These are phyloP conservation scores for Hemerocallis citrina DNA, from an alignment of 106 monocot genomes.

Conservation along the genomic window DNA sequence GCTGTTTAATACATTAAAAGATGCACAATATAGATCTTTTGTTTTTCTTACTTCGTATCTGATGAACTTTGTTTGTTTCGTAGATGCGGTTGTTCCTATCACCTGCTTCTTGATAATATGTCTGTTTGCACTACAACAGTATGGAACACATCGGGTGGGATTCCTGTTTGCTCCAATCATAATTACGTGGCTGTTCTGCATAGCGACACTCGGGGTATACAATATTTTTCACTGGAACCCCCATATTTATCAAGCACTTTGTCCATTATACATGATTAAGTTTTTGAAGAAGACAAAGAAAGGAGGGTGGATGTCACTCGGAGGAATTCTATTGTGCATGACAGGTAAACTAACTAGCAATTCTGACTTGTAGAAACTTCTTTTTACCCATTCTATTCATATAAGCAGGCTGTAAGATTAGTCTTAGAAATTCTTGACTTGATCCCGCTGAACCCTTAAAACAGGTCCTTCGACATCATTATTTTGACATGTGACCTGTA, in stretches of 20 bases:
- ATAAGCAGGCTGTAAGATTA: no score
- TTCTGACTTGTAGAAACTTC: no score
- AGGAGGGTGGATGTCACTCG: conserved; percentile 59
- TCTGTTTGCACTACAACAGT: conserved; percentile 54
- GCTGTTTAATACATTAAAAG: no score
- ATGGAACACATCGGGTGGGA: conserved; percentile 52
- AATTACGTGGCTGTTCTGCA: conserved; percentile 43
- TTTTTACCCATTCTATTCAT: no score
- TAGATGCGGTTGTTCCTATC: conserved; percentile 53
- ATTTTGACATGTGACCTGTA: no score
- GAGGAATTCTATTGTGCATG: conserved; percentile 56
- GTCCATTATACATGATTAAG: conserved; percentile 52
- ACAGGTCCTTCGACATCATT: no score
- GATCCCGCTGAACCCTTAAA: no score
- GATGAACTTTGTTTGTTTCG: conserved; percentile 8
- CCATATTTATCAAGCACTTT: conserved; percentile 45
- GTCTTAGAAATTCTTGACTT: no score
- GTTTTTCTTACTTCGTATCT: neutral
- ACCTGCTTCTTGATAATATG: conserved; percentile 43
- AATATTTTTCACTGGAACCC: conserved; percentile 51
- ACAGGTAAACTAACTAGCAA: conserved; percentile 34
- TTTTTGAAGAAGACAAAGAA: conserved; percentile 54
- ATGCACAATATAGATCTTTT: neutral
- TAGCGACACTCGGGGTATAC: conserved; percentile 43
- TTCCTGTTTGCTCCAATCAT: conserved; percentile 57